Evolutionary conservation across 2,329 filamentous ascomycete species (phyloP), one percentile per base, ranked within the genome.

Genomic region (Xylaria sp.): DNA sequence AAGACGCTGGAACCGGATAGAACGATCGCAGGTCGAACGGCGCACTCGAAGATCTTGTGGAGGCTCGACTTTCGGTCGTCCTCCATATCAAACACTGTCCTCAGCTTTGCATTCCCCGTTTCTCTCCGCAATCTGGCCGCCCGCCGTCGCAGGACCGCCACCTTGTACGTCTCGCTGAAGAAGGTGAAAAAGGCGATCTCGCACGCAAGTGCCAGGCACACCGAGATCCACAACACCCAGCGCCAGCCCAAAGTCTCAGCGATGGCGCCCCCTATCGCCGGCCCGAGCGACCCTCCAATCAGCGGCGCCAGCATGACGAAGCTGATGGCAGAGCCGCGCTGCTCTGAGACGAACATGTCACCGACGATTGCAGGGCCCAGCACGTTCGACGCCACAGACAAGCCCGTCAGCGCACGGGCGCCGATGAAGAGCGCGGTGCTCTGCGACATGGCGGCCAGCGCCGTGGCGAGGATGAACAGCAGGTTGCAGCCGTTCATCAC

Each of bases 361-460:
- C 89, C 89, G 20, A 91, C 84, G 62, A 91, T 88, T 28, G 88
- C 87, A 0, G 89, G 89, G 70, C 86, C 88, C 20, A 91, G 81
- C 9, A 90, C 88, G 71, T 89, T 90, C 2, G 87, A 86, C 2
- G 90, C 89, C 9, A 90, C 89, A 3, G 89, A 89, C 44, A 89
- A 81, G 0, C 90, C 91, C 0, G 87, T 87, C 3, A 91, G 77
- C 32, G 88, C 83, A 10, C 89, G 83, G 55, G 89, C 85, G 1
- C 78, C 78, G 63, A 89, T 84, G 61, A 90, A 82, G 57, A 85
- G 79, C 5, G 81, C 75, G 0, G 85, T 79, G 71, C 79, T 85
- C 23, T 79, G 79, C 63, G 81, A 81, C 10, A 87, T 72, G 1
- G 87, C 87, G 1, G 82, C 80, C 2, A 85, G 75, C 1, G 84